These are phyloP conservation scores for Podila horticola DNA, from an alignment of 192 early-diverging fungal species.

Conservation along the genomic window DNA sequence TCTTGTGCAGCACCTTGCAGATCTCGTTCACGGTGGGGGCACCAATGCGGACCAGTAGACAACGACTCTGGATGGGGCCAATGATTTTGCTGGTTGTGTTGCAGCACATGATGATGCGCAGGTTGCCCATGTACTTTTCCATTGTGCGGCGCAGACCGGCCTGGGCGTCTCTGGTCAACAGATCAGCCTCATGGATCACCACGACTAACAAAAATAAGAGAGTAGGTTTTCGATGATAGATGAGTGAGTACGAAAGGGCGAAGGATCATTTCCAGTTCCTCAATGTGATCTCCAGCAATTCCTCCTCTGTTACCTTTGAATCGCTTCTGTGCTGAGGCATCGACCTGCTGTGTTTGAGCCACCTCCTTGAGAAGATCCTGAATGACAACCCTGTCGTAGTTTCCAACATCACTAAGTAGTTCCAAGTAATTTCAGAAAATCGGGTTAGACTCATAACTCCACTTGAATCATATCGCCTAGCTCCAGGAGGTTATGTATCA, in stretches of 20 bases:
- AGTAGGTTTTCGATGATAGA: neutral
- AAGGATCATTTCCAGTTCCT: neutral
- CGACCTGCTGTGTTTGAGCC: slow-evolving; percentile 95
- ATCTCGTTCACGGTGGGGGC: slow-evolving; percentile 84
- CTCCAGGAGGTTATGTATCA: neutral
- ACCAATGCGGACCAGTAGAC: slow-evolving; percentile 88
- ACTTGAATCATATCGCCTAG: neutral
- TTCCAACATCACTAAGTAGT: slow-evolving; percentile 86
- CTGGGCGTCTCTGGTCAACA: slow-evolving; percentile 90
- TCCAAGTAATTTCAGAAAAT: neutral
- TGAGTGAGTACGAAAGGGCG: neutral
- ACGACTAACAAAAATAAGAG: slow-evolving; percentile 67
- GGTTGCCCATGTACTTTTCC: slow-evolving; percentile 97
- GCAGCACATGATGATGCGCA: slow-evolving; percentile 94
- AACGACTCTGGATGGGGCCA: slow-evolving; percentile 90
- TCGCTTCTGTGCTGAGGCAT: slow-evolving; percentile 75
- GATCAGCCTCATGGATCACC: slow-evolving; percentile 94
- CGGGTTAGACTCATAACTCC: no score
- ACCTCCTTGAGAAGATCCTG: slow-evolving; percentile 97
- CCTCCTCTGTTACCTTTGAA: slow-evolving; percentile 80
- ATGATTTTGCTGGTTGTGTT: slow-evolving; percentile 93
- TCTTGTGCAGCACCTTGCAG: slow-evolving; percentile 69
- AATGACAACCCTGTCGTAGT: slow-evolving; percentile 90
- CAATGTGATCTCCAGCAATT: neutral
- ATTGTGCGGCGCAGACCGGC: slow-evolving; percentile 97